Conservation (phyloP, 179 eudicot genomes). For the Silene noctiflora region DNA sequence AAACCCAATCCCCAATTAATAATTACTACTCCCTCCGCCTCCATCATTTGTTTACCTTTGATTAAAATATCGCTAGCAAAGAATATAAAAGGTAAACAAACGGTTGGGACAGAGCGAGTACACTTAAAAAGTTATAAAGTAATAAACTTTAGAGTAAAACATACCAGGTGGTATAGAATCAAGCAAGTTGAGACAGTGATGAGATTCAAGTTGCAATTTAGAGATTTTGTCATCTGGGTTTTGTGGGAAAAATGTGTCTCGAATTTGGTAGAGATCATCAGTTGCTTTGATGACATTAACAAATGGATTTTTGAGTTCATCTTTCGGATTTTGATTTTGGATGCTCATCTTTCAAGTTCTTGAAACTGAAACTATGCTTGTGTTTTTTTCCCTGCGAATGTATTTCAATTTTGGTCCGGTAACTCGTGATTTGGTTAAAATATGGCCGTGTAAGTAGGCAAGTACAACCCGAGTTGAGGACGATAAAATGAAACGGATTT, state of each 20-base stretch:
- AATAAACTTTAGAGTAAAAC: background rate
- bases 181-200: slow-evolving; percentile 55
- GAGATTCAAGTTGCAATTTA: slow-evolving; percentile 42
- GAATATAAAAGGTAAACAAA: too few species aligned
- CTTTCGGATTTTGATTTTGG: slow-evolving; percentile 17
- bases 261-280: slow-evolving; percentile 60
- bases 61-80: too few species aligned
- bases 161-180: slow-evolving; percentile 64
- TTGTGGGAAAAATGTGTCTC: slow-evolving; percentile 59
- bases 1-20: background rate
- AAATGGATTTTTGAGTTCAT: slow-evolving; percentile 33
- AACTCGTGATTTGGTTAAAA: too few species aligned
- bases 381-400: background rate
- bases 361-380: background rate
- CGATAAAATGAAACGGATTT: too few species aligned
- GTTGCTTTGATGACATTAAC: slow-evolving; percentile 39
- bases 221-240: slow-evolving; percentile 59
- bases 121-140: background rate
- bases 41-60: too few species aligned
- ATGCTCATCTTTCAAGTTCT: slow-evolving; percentile 30
- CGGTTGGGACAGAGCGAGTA: too few species aligned
- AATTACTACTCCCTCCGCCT: too few species aligned
- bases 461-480: too few species aligned
- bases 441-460: too few species aligned
- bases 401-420: too few species aligned